phyloP scores from a whole-genome alignment of 768 basidiomycete species.

The Gymnopilus dilepis region DNA sequence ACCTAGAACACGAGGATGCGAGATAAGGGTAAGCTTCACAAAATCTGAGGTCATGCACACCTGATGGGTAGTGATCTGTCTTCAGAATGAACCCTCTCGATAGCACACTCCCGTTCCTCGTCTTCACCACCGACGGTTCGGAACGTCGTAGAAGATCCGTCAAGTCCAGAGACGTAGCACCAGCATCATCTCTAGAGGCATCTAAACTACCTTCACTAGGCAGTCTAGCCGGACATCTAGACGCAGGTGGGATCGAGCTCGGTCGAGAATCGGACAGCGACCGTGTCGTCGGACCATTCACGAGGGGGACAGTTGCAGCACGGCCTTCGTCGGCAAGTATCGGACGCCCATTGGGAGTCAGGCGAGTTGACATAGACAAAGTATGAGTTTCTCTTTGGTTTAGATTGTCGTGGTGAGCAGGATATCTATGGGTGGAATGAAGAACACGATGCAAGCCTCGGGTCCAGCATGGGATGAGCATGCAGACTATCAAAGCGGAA shows the following conservation, averaged over 20 bases:
- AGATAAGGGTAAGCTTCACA: neutral
- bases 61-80: constrained; percentile 88
- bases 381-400: neutral
- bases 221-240: constrained; percentile 6
- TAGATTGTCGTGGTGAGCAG: neutral
- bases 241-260: constrained; percentile 25
- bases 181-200: constrained; percentile 19
- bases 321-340: constrained; percentile 17
- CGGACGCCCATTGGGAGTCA: constrained; percentile 8
- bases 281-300: constrained; percentile 1
- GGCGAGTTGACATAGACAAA: constrained; percentile 15
- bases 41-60: constrained; percentile 36
- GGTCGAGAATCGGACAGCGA: constrained; percentile 17
- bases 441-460: constrained; percentile 19
- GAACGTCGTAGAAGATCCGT: constrained; percentile 68
- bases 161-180: constrained; percentile 55
- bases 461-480: constrained; percentile 8
- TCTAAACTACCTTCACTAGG: constrained; percentile 18
- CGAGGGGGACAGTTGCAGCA: constrained; percentile 16
- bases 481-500: neutral
- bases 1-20: constrained; percentile 47
- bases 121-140: constrained; percentile 79
- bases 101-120: constrained; percentile 81
- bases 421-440: constrained; percentile 3
- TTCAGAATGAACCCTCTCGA: constrained; percentile 93